Conservation (phyloP, 306 rosid species). For the Fagus crenata region DNA sequence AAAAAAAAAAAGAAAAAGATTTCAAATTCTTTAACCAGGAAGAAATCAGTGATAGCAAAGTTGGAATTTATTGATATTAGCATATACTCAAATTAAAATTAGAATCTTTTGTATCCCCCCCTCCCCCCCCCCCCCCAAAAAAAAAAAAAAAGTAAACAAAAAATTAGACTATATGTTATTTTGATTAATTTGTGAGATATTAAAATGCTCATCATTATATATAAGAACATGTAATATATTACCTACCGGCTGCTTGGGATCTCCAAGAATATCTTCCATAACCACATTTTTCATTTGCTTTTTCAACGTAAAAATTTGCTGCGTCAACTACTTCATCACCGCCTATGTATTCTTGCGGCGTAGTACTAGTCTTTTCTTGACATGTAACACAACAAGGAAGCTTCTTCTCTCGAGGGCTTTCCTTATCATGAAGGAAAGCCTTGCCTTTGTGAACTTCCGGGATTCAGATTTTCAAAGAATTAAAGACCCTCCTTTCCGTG, state of each 20-base stretch:
- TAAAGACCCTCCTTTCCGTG: not conserved
- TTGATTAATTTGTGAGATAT: not conserved
- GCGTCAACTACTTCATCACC: not conserved
- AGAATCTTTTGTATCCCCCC: too few species aligned
- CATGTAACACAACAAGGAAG: not conserved
- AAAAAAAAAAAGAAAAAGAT: not conserved
- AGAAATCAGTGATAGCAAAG: too few species aligned
- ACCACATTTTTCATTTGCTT: not conserved
- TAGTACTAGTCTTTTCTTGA: not conserved
- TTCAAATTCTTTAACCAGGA: not conserved
- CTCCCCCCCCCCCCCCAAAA: too few species aligned
- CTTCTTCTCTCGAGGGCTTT: not conserved
- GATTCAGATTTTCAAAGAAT: not conserved
- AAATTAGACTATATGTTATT: not conserved
- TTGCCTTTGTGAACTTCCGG: not conserved
- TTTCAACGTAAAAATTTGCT: not conserved
- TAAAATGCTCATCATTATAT: not conserved
- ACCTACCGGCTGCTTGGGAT: constrained; percentile 43
- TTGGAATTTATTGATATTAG: too few species aligned
- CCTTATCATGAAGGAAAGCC: not conserved
- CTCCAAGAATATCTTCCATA: constrained; percentile 36
- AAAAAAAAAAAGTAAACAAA: too few species aligned
- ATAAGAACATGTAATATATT: not conserved
- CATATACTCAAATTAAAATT: too few species aligned
- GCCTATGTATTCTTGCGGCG: not conserved